Percentiles rank a stretch among this genome's conserved stretches.
These are phyloP conservation scores for Acephala macrosclerotiorum DNA, from an alignment of 2,329 filamentous ascomycete genomes.

Conservation along the genomic window DNA sequence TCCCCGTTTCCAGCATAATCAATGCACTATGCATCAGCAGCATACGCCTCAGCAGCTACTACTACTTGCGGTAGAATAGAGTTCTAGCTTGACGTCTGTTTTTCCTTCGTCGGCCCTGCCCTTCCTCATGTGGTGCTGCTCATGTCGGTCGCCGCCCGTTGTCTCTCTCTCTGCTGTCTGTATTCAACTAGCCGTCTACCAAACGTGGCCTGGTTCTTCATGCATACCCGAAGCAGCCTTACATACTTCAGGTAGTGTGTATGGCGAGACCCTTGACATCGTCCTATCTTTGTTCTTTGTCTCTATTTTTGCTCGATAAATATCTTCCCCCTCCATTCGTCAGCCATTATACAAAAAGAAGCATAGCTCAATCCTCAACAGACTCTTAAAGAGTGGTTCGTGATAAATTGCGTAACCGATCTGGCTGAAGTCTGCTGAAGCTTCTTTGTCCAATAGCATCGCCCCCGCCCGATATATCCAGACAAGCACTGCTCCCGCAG, in stretches of 20 bases:
- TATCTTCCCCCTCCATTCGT: constrained; percentile 28
- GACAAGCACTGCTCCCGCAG: constrained; percentile 27
- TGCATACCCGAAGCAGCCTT: constrained; percentile 41
- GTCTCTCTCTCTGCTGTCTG: constrained; percentile 38
- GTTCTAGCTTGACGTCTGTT: constrained; percentile 25
- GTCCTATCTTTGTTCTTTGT: constrained; percentile 35
- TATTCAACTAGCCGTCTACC: constrained; percentile 39
- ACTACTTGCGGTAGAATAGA: constrained; percentile 26
- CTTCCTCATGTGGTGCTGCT: constrained; percentile 36
- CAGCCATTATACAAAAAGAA: constrained; percentile 19
- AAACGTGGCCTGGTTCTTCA: constrained; percentile 39
- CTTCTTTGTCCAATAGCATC: constrained; percentile 36
- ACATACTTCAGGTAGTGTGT: constrained; percentile 32
- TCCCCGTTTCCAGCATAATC: constrained; percentile 39
- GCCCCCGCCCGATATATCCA: constrained; percentile 32
- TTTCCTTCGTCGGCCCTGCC: constrained; percentile 28
- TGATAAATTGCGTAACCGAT: constrained; percentile 35
- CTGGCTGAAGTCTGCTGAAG: constrained; percentile 36
- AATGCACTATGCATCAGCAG: constrained; percentile 43
- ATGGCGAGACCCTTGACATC: constrained; percentile 34
- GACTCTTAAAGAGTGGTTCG: constrained; percentile 27
- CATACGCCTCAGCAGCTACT: constrained; percentile 15
- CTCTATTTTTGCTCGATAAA: constrained; percentile 26
- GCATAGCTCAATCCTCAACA: constrained; percentile 16
- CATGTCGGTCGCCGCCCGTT: constrained; percentile 42